These are phyloP conservation scores for Thymus quinquecostatus DNA, from an alignment of 257 asterid genomes.

Conservation along the genomic window DNA sequence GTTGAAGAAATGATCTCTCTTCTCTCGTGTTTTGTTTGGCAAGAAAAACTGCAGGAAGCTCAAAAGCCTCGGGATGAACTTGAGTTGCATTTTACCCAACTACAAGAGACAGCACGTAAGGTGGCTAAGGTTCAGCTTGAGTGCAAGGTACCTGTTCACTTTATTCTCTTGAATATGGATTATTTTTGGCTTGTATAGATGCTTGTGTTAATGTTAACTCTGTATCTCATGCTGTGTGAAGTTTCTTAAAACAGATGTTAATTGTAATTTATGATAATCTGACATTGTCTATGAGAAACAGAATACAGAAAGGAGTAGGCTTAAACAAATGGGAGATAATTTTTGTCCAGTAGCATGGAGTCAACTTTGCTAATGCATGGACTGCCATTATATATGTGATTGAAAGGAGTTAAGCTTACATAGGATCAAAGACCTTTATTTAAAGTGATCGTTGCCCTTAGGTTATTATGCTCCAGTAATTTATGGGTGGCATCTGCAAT, in stretches of 20 bases:
- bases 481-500: background rate
- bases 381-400: background rate
- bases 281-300: background rate
- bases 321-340: background rate
- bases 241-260: background rate
- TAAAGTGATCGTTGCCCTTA: background rate
- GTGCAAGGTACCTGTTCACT: constrained; percentile 74
- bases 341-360: background rate
- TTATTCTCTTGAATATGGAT: constrained; percentile 13
- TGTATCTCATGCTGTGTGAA: constrained; percentile 1
- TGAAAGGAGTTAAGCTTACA: too few relatives aligned
- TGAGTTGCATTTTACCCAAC: constrained; percentile 69
- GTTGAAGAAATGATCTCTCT: constrained; percentile 96
- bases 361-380: background rate
- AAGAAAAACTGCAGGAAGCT: constrained; percentile 91
- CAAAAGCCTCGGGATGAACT: constrained; percentile 92
- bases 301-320: constrained; percentile 10
- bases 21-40: constrained; percentile 97
- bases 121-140: constrained; percentile 97
- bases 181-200: constrained; percentile 12
- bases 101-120: constrained; percentile 87
- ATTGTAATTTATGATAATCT: background rate
- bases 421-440: background rate
- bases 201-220: background rate
- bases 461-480: background rate